These are phyloP conservation scores for Euphorbia peplus DNA, from an alignment of 345 rosid species.

Conservation along the genomic window DNA sequence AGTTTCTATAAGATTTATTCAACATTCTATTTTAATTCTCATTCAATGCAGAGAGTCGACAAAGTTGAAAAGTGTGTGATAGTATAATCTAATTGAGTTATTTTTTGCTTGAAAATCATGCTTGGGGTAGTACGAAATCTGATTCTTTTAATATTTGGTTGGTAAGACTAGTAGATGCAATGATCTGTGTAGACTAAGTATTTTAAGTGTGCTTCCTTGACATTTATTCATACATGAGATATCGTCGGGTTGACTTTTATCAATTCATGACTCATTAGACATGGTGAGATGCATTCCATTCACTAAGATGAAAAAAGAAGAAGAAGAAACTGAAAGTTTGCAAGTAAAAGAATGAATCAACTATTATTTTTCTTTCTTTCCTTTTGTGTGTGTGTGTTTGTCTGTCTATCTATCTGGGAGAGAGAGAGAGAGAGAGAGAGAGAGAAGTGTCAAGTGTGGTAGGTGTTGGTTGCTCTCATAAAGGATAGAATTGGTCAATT, in stretches of 20 bases:
- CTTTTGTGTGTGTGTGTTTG: neutral
- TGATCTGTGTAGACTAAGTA: neutral
- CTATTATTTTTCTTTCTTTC: neutral
- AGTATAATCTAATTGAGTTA: neutral
- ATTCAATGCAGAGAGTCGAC: neutral
- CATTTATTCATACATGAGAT: conserved; percentile 1
- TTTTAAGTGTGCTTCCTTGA: neutral
- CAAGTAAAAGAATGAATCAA: neutral
- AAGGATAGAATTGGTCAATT: neutral
- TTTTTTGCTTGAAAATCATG: neutral
- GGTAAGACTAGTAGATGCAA: neutral
- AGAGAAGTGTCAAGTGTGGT: neutral
- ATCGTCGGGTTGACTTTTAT: neutral
- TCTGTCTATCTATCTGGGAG: too few relatives aligned
- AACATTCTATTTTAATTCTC: neutral
- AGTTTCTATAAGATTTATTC: neutral
- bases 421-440: neutral
- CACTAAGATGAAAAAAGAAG: neutral
- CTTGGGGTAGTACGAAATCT: neutral
- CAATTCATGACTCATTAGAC: neutral
- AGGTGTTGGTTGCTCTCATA: neutral
- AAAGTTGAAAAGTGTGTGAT: neutral
- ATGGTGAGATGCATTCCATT: neutral
- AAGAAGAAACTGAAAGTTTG: neutral
- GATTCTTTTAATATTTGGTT: neutral